Base-by-base conservation (phyloP, 2,329 filamentous ascomycete species). In the Paraphaeosphaeria sporulosa region DNA sequence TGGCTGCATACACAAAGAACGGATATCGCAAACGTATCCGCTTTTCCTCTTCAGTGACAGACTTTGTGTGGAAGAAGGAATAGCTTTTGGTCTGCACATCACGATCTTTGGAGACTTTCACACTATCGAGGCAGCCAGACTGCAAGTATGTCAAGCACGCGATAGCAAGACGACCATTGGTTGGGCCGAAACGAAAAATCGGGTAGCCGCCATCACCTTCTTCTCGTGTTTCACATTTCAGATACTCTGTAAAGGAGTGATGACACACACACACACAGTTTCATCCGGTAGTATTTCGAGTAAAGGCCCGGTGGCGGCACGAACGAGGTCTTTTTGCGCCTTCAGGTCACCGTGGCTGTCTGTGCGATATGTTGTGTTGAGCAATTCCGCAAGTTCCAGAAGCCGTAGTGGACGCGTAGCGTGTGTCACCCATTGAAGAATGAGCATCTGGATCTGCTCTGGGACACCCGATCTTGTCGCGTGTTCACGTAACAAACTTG, bases 241-340 rank as follows among this genome's bases (percentile, higher is more conserved):
- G 63, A 59, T 80, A 84, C 55, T 84, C 82, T 2, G 81, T 83
- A 43, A 84, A 79, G 0, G 81, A 83, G 55, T 84, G 82, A 61
- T 84, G 82, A 7, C 84, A 78, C 6, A 83, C 75, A 83, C 75
- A 19, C 76, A 75, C 10, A 83, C 60, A 0, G 78, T 80, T 55
- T 82, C 78, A 51, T 84, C 80, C 19, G 81, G 78, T 2, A 80
- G 67, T 21, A 83, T 69, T 59, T 84, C 81, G 1, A 84, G 61
- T 34, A 84, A 62, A 9, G 79, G 75, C 1, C 80, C 80, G 60
- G 78, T 82, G 7, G 75, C 71, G 12, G 65, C 68, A 27, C 74
- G 67, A 12, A 81, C 71, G 5, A 80, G 62, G 1, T 69, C 55
- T 58, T 83, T 82, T 34, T 67, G 72, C 6, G 38, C 23, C 44